These are phyloP conservation scores for Umbelopsis ramanniana DNA, from an alignment of 192 early-diverging fungal genomes.

Conservation along the genomic window DNA sequence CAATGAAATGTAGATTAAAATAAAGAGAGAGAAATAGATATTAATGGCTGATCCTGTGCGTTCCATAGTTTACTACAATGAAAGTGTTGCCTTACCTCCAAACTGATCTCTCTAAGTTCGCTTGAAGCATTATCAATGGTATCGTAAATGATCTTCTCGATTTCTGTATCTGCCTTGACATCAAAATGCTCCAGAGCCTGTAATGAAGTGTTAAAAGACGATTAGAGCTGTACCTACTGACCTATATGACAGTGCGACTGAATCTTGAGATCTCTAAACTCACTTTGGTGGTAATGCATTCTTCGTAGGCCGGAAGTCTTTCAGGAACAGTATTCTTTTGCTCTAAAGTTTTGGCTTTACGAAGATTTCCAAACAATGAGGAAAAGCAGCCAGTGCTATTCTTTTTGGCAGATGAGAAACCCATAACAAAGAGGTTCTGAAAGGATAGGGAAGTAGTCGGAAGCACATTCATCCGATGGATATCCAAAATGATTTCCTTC, in stretches of 20 bases:
- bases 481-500: too few relatives aligned
- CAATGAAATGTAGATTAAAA: too few relatives aligned
- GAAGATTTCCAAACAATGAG: neutral
- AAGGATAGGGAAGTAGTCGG: too few relatives aligned
- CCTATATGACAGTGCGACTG: neutral
- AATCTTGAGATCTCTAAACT: neutral
- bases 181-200: slow-evolving; percentile 36
- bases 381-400: slow-evolving; percentile 18
- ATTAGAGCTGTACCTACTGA: neutral
- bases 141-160: slow-evolving; percentile 26
- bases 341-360: neutral
- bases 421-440: neutral
- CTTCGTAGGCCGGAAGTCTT: slow-evolving; percentile 38
- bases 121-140: slow-evolving; percentile 23
- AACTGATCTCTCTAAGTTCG: slow-evolving; percentile 36
- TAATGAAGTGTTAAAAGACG: neutral
- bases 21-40: neutral
- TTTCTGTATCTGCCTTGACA: slow-evolving; percentile 28
- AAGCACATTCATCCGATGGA: too few relatives aligned
- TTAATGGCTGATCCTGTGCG: neutral
- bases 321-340: neutral
- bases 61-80: neutral
- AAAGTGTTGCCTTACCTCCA: slow-evolving; percentile 27
- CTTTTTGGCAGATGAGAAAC: slow-evolving; percentile 5
- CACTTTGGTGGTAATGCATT: slow-evolving; percentile 29